A percentile compares a stretch with the other conserved stretches of the same genome.
Conservation (phyloP, 2,329 filamentous ascomycete genomes). For the Diaporthe capsici region DNA sequence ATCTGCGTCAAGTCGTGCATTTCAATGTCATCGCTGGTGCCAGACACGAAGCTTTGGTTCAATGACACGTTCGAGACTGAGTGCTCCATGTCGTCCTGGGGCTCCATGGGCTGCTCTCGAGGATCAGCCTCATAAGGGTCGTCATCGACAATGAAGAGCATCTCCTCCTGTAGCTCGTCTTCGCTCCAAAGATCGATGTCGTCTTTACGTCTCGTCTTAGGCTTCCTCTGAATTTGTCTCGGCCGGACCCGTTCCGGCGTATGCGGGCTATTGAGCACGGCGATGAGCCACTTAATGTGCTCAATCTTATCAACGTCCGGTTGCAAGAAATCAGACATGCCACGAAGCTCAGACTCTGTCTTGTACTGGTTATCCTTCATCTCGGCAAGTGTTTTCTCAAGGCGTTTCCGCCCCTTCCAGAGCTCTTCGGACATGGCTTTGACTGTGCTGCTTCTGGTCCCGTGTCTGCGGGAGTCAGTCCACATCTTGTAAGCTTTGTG, state of each 20-base stretch:
- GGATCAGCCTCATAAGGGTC: conserved; percentile 41
- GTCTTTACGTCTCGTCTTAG: neutral
- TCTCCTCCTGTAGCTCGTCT: conserved; percentile 59
- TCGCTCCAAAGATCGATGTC: conserved; percentile 49
- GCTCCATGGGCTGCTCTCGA: conserved; percentile 19
- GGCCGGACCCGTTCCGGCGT: conserved; percentile 54
- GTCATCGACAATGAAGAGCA: conserved; percentile 65
- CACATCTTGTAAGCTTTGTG: conserved; percentile 73
- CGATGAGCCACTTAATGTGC: conserved; percentile 64
- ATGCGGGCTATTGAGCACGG: conserved; percentile 57
- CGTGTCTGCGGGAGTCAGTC: conserved; percentile 65
- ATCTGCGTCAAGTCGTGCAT: conserved; percentile 39
- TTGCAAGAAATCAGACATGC: conserved; percentile 58
- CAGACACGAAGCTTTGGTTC: conserved; percentile 19
- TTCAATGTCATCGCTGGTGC: conserved; percentile 7
- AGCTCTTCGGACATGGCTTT: conserved; percentile 58
- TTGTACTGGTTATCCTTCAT: conserved; percentile 68
- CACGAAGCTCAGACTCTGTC: conserved; percentile 64
- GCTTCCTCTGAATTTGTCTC: conserved; percentile 48
- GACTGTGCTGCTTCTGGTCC: conserved; percentile 59
- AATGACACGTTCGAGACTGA: too few species aligned
- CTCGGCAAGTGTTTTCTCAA: conserved; percentile 68
- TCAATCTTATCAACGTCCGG: conserved; percentile 70
- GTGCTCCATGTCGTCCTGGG: conserved; percentile 41
- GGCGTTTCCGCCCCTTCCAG: conserved; percentile 61